Evolutionary conservation across 805 yeast genomes (phyloP).

Genomic region (Candida vaughaniae): DNA sequence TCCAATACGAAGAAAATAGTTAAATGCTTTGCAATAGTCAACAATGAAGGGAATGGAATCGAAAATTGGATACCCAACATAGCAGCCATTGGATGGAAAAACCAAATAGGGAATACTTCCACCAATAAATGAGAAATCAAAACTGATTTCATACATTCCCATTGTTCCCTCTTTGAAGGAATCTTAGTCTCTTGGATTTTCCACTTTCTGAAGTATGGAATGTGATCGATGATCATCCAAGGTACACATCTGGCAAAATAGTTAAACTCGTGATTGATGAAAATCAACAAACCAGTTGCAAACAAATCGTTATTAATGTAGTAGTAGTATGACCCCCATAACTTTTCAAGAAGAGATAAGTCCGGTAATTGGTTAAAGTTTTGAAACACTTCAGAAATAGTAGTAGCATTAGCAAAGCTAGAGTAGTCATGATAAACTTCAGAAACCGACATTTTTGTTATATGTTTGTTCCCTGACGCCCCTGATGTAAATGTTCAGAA

Average conservation of each 20-base stretch:
- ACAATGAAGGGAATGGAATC: slow-evolving; percentile 80
- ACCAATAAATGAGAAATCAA: slow-evolving; percentile 55
- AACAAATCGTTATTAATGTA: slow-evolving; percentile 54
- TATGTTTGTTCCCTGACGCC: background rate
- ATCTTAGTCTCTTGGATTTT: slow-evolving; percentile 54
- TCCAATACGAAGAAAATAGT: slow-evolving; percentile 79
- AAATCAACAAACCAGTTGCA: slow-evolving; percentile 58
- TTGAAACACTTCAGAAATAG: slow-evolving; percentile 26
- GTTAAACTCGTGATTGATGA: slow-evolving; percentile 53
- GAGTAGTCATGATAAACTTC: slow-evolving; percentile 35
- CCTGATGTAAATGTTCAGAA: too few relatives aligned
- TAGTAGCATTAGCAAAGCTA: slow-evolving; percentile 27
- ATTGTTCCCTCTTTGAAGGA: slow-evolving; percentile 56
- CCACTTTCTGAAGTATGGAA: slow-evolving; percentile 51
- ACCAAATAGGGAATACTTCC: slow-evolving; percentile 67
- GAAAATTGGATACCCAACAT: slow-evolving; percentile 70
- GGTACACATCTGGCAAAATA: slow-evolving; percentile 61
- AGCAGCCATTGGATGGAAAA: slow-evolving; percentile 90
- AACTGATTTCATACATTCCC: slow-evolving; percentile 62
- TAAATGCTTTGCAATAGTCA: slow-evolving; percentile 63
- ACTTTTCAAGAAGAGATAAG: slow-evolving; percentile 41
- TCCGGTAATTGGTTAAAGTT: slow-evolving; percentile 26
- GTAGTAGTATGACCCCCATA: slow-evolving; percentile 57
- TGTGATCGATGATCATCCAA: slow-evolving; percentile 54
- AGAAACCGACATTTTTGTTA: slow-evolving; percentile 6